Evolutionary conservation across 305 asterid genomes (phyloP).

Genomic region (Fraxinus baroniana): DNA sequence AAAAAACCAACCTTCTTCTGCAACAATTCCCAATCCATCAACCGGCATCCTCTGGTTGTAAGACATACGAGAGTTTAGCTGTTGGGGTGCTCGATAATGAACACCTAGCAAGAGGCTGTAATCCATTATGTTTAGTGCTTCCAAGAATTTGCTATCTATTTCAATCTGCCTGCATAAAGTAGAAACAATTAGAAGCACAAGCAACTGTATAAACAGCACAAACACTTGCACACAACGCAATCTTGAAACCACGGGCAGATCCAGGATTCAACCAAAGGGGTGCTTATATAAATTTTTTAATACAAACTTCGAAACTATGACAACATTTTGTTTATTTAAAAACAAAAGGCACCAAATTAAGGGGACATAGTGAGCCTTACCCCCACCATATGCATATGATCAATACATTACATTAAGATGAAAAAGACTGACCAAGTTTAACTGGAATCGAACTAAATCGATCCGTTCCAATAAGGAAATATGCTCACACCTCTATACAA

Average conservation of each 20-base stretch:
- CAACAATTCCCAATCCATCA: conserved; percentile 81
- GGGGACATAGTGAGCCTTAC: neutral
- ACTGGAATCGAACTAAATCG: neutral
- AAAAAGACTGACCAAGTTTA: neutral
- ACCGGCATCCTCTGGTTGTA: conserved; percentile 43
- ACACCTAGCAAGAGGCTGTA: conserved; percentile 96
- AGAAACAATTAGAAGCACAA: conserved; percentile 16
- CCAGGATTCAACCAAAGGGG: neutral
- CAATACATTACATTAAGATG: neutral
- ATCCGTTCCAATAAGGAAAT: neutral
- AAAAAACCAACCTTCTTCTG: conserved; percentile 59
- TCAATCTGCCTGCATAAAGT: conserved; percentile 74
- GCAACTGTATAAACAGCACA: conserved; percentile 6
- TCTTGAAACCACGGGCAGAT: neutral
- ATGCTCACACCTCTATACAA: neutral
- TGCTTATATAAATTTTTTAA: neutral
- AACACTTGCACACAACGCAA: neutral
- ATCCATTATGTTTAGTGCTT: conserved; percentile 89
- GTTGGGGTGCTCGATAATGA: conserved; percentile 96
- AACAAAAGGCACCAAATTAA: neutral
- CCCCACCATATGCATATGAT: neutral
- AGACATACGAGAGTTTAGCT: conserved; percentile 64
- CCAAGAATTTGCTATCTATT: conserved; percentile 91
- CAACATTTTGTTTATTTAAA: neutral
- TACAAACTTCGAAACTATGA: neutral